Base-by-base conservation (phyloP, 75 land plant species). In the Larix kaempferi region DNA sequence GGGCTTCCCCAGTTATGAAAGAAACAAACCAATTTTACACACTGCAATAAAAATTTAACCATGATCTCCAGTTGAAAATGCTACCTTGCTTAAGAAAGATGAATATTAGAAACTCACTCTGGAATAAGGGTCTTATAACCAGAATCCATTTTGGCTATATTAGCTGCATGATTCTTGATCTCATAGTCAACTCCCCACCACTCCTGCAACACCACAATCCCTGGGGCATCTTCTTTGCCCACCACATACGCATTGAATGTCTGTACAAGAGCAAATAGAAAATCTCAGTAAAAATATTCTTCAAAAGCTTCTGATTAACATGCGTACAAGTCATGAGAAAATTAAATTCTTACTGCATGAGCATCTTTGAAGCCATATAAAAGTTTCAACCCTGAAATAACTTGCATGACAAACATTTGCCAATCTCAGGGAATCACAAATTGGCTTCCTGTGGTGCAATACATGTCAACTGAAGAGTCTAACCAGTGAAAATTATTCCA, bases 181-280 rank as follows among this genome's bases (percentile, higher is more conserved):
- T 95, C 98, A 87, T 69, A 95, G 76, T 95, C 98, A 66, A 95
- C 92, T 56, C 94, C 98, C 98, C 96, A 93, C 98, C 96, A 95
- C 80, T 95, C 96, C 65, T 93, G 96, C 66, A 95, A 77, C 78
- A 95, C 97, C 33, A 95, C 92, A 71, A 95, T 88, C 16, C 94
- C 96, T 35, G 96, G 94, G 39, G 92, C 92, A 81, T 86, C 79
- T 74, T 88, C 94, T 78, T 88, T 90, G 4, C 98, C 98, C 33
- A 29, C 33, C 0, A 29, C 33, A 29, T 29, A 29, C 1, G 33
- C 33, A 29, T 29, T 29, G 1, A 29, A 29, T 29, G 33, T 60
- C 99, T 96, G 84, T 17, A 65, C 74, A 49, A 37, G 41, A 19
- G 21, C 25, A 64, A 75, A 16, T n/a, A 77, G n/a, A 49, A 19